These are phyloP conservation scores for Colletotrichum filicis DNA, from an alignment of 2,329 filamentous ascomycete genomes.

Conservation along the genomic window DNA sequence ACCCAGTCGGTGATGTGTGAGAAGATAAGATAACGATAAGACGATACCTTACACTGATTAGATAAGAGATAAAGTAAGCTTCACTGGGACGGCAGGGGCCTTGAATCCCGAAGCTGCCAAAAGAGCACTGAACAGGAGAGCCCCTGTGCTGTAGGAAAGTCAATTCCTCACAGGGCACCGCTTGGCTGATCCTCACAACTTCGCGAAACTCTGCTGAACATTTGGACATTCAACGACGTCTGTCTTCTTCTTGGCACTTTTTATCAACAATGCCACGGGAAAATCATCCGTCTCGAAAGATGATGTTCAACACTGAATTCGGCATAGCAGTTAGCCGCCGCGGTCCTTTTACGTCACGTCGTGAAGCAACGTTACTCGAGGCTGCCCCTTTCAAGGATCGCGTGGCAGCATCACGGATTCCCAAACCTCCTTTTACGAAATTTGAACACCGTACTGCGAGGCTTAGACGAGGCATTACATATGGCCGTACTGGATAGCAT, in stretches of 20 bases:
- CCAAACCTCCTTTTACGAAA: neutral
- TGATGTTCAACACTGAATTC: neutral
- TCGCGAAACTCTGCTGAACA: conserved; percentile 18
- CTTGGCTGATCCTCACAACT: neutral
- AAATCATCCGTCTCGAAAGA: neutral
- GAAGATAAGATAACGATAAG: neutral
- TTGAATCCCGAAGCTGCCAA: neutral
- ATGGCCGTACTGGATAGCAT: neutral
- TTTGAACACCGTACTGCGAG: neutral
- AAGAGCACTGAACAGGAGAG: neutral
- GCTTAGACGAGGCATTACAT: neutral
- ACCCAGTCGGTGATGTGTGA: too few species aligned
- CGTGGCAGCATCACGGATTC: neutral
- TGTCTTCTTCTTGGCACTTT: neutral
- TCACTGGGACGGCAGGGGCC: neutral
- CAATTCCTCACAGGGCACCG: conserved; percentile 3
- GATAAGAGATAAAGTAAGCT: neutral
- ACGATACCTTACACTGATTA: neutral
- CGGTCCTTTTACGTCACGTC: neutral
- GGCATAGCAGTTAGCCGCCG: neutral
- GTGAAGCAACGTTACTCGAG: neutral
- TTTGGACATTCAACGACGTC: neutral
- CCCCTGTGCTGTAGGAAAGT: conserved; percentile 9
- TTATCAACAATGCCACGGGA: neutral
- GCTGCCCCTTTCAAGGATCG: neutral